A percentile compares a stretch with the other conserved stretches of the same genome.
Evolutionary conservation across 2,329 filamentous ascomycete species (phyloP).

Genomic region (Neophaeococcomyces aloes): DNA sequence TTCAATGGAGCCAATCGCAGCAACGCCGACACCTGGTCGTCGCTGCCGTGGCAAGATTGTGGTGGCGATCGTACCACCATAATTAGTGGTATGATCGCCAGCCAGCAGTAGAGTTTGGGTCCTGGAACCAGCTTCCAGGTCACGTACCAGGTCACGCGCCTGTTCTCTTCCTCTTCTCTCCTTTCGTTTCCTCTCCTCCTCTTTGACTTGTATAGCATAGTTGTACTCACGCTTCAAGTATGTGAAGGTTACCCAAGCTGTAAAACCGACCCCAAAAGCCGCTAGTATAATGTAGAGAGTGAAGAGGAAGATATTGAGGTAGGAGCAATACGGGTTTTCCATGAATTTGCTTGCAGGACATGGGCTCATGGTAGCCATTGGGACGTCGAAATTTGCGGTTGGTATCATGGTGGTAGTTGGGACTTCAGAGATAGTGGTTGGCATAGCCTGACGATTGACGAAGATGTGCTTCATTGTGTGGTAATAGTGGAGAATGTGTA

Average conservation of each 20-base stretch:
- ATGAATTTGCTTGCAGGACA: not conserved
- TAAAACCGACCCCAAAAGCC: not conserved
- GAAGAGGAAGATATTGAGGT: slow-evolving; percentile 1
- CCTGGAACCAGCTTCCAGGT: no score
- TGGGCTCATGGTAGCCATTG: not conserved
- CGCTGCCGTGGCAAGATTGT: not conserved
- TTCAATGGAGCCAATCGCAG: not conserved
- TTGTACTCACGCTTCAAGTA: not conserved
- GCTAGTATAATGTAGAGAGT: not conserved
- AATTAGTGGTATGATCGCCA: not conserved
- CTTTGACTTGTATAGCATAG: not conserved
- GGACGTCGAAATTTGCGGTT: not conserved
- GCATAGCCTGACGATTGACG: not conserved
- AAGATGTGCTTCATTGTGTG: no score
- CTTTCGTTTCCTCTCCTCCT: not conserved
- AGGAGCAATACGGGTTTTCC: not conserved
- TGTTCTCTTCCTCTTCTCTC: no score
- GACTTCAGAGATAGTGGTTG: not conserved
- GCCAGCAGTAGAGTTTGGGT: not conserved
- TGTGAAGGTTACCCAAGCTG: not conserved
- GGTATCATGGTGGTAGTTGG: not conserved
- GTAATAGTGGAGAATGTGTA: no score
- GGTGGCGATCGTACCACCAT: not conserved
- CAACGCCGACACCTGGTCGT: not conserved
- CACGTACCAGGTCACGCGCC: no score